Percentiles rank a stretch among this genome's conserved stretches.
phyloP scores from a whole-genome alignment of 805 yeast species.

The Wickerhamomyces chambardii region DNA sequence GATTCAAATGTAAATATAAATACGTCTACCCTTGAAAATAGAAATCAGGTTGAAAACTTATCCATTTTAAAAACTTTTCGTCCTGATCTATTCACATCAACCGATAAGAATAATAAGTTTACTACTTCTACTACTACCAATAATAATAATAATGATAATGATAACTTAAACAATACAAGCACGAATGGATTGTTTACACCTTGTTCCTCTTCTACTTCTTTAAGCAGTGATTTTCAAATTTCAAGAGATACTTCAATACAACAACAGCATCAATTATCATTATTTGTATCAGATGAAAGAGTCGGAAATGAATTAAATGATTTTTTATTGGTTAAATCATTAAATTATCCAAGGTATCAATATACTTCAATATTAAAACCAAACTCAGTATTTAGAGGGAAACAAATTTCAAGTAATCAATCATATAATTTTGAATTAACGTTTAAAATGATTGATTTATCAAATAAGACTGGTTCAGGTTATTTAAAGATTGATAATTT shows the following conservation, averaged over 20 bases:
- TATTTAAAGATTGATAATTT: constrained; percentile 46
- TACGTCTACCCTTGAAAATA: too few species aligned
- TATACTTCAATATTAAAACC: constrained; percentile 1
- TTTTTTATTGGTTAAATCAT: too few species aligned
- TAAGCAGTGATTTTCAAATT: not conserved
- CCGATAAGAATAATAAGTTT: too few species aligned
- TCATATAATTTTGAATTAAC: constrained; percentile 37
- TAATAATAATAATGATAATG: not conserved
- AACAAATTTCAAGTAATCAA: constrained; percentile 1
- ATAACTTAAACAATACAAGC: not conserved
- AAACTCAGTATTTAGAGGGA: constrained; percentile 3
- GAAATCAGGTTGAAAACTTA: too few species aligned
- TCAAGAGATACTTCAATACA: too few species aligned
- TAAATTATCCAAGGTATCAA: not conserved
- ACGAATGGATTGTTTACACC: not conserved
- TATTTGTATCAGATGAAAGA: too few species aligned
- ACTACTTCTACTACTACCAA: too few species aligned
- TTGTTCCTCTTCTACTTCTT: not conserved
- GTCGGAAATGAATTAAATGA: too few species aligned
- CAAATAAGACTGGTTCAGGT: constrained; percentile 32
- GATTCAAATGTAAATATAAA: too few species aligned
- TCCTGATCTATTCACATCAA: too few species aligned
- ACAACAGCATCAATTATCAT: too few species aligned
- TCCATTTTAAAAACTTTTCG: too few species aligned
- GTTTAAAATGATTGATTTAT: constrained; percentile 41